Evolutionary conservation across 257 asterid genomes (phyloP).

Genomic region (Eucommia ulmoides): DNA sequence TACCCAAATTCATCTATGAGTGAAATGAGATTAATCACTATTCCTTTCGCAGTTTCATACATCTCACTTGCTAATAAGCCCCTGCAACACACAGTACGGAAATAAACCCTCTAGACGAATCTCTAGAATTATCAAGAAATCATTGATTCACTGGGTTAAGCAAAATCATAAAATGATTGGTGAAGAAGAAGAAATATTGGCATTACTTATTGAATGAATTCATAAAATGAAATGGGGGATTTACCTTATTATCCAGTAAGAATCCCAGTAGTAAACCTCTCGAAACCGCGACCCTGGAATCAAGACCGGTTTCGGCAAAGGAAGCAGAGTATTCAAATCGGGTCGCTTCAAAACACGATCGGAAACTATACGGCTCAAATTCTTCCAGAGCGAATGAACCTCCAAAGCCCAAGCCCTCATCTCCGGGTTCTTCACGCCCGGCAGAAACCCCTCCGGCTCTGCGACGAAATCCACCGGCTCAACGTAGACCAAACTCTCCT

Average conservation of each 20-base stretch:
- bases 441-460: conserved; percentile 53
- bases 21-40: conserved; percentile 68
- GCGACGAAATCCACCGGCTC: conserved; percentile 51
- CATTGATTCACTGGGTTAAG: no score
- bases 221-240: no score
- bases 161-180: no score
- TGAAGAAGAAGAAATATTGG: no score
- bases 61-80: conserved; percentile 83
- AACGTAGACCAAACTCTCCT: conserved; percentile 37
- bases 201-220: no score
- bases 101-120: no score
- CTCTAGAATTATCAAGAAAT: no score
- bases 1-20: conserved; percentile 52
- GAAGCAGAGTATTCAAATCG: conserved; percentile 51
- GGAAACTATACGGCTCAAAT: conserved; percentile 66
- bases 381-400: conserved; percentile 71
- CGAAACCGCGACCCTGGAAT: conserved; percentile 85
- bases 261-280: conserved; percentile 96
- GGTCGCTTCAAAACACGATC: conserved; percentile 39
- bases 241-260: conserved; percentile 85
- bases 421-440: conserved; percentile 33
- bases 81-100: conserved; percentile 33
- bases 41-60: conserved; percentile 84
- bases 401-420: conserved; percentile 72
- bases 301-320: conserved; percentile 51